Evolutionary conservation across 208 protist species (phyloP).

Genomic region (Leishmania amazonensis): DNA sequence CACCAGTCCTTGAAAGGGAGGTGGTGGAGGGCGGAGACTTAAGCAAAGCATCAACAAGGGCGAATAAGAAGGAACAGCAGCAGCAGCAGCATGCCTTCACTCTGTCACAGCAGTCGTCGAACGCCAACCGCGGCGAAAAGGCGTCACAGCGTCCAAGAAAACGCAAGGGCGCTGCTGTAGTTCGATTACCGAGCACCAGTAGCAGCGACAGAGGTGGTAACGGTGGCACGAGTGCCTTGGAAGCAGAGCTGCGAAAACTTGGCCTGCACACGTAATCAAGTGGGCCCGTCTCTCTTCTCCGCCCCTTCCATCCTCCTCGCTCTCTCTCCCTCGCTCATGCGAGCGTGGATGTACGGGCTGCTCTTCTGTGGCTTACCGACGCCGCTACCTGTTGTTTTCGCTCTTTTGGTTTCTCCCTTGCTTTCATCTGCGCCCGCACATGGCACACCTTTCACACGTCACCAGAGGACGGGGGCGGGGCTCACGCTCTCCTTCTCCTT

Average conservation of each 20-base stretch:
- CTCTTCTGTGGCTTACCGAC: background rate
- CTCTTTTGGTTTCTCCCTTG: background rate
- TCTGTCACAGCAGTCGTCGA: background rate
- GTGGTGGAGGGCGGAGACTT: background rate
- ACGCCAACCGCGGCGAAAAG: background rate
- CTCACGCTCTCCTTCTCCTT: too few species aligned
- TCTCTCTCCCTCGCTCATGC: background rate
- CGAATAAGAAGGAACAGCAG: background rate
- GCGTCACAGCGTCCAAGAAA: background rate
- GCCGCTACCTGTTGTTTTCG: background rate
- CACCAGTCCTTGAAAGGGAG: background rate
- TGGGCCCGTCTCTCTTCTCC: background rate
- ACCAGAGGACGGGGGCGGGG: too few species aligned
- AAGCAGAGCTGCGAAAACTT: constrained; percentile 25
- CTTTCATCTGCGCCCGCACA: background rate
- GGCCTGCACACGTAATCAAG: constrained; percentile 2
- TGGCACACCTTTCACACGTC: too few species aligned
- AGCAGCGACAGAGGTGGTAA: constrained; percentile 14
- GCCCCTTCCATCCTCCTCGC: background rate
- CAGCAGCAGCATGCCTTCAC: too few species aligned
- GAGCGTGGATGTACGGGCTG: background rate
- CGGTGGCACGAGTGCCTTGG: constrained; percentile 11
- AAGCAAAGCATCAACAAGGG: background rate
- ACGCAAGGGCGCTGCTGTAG: background rate
- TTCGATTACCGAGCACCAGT: constrained; percentile 12